phyloP scores from a whole-genome alignment of 2,329 filamentous ascomycete genomes.

The Neocatenulostroma microsporum region DNA sequence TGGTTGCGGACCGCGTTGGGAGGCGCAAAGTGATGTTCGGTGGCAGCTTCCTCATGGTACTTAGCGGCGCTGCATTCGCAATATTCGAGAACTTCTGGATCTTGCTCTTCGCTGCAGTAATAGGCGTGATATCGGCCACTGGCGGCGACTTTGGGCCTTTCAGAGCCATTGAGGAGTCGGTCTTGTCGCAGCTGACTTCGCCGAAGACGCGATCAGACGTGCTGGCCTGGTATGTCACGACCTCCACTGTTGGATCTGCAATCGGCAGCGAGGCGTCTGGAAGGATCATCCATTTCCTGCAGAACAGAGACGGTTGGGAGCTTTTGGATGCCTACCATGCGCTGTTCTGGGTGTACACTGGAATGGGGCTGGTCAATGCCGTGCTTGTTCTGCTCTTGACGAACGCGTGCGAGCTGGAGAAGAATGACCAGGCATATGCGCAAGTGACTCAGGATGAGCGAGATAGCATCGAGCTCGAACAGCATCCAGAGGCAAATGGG shows the following conservation, averaged over 20 bases:
- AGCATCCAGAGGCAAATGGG: constrained; percentile 7
- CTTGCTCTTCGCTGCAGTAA: constrained; percentile 25
- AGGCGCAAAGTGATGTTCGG: constrained; percentile 24
- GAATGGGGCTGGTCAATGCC: constrained; percentile 49
- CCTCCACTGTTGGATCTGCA: constrained; percentile 48
- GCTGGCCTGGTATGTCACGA: constrained; percentile 58
- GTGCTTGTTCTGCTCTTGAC: constrained; percentile 42
- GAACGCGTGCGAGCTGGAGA: constrained; percentile 42
- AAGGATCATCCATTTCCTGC: constrained; percentile 43
- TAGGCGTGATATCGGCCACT: constrained; percentile 27
- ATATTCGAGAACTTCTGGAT: constrained; percentile 28
- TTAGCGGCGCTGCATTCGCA: constrained; percentile 25
- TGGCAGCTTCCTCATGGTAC: constrained; percentile 26
- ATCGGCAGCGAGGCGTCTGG: constrained; percentile 48
- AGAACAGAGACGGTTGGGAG: constrained; percentile 41
- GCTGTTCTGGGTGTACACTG: constrained; percentile 51
- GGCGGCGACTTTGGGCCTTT: constrained; percentile 63
- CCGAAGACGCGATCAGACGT: constrained; percentile 52
- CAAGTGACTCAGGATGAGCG: constrained; percentile 23
- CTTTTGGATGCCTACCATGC: constrained; percentile 48
- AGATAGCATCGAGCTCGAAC: constrained; percentile 9
- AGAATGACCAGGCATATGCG: constrained; percentile 21
- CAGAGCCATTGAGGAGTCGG: constrained; percentile 58
- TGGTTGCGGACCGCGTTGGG: constrained; percentile 28
- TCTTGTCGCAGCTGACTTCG: constrained; percentile 53